phyloP scores from a whole-genome alignment of 768 basidiomycete species.

The Lyophyllum decastes region DNA sequence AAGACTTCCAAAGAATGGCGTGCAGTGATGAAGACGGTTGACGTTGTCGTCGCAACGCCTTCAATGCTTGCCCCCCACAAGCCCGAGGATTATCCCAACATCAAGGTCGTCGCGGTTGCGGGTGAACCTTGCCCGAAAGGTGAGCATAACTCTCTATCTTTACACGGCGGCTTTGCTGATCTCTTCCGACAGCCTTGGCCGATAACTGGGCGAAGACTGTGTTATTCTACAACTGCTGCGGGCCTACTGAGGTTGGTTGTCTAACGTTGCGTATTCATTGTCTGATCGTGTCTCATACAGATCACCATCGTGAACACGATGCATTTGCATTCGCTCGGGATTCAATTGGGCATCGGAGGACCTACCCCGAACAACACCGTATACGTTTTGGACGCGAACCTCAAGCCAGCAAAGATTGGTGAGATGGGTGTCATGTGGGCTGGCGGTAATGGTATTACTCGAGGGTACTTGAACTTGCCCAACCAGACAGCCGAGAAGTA shows the following conservation, averaged over 20 bases:
- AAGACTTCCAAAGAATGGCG: slow-evolving; percentile 51
- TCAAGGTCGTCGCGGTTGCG: slow-evolving; percentile 50
- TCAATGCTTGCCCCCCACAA: slow-evolving; percentile 49
- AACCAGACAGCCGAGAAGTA: slow-evolving; percentile 54
- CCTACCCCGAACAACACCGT: slow-evolving; percentile 52
- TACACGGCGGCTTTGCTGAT: not conserved
- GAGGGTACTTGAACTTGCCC: slow-evolving; percentile 57
- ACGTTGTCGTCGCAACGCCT: slow-evolving; percentile 55
- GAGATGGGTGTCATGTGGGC: slow-evolving; percentile 53
- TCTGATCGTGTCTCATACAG: slow-evolving; percentile 19
- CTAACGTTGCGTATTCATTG: slow-evolving; percentile 19
- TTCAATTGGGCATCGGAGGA: slow-evolving; percentile 43
- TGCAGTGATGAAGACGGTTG: slow-evolving; percentile 44
- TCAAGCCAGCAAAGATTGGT: slow-evolving; percentile 36
- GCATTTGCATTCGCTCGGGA: slow-evolving; percentile 40
- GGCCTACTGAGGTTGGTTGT: slow-evolving; percentile 48
- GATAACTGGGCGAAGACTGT: slow-evolving; percentile 44
- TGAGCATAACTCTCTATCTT: slow-evolving; percentile 19
- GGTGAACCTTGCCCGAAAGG: slow-evolving; percentile 55
- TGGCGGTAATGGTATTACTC: slow-evolving; percentile 53
- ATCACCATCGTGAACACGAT: slow-evolving; percentile 57
- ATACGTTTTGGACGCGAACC: slow-evolving; percentile 39
- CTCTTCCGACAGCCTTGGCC: slow-evolving; percentile 25
- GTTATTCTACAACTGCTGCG: slow-evolving; percentile 52
- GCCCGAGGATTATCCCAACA: slow-evolving; percentile 49